Percentiles rank a stretch among this genome's conserved stretches.
Evolutionary conservation across 495 filamentous ascomycete genomes (phyloP).

Genomic region (Xylaria acuta): DNA sequence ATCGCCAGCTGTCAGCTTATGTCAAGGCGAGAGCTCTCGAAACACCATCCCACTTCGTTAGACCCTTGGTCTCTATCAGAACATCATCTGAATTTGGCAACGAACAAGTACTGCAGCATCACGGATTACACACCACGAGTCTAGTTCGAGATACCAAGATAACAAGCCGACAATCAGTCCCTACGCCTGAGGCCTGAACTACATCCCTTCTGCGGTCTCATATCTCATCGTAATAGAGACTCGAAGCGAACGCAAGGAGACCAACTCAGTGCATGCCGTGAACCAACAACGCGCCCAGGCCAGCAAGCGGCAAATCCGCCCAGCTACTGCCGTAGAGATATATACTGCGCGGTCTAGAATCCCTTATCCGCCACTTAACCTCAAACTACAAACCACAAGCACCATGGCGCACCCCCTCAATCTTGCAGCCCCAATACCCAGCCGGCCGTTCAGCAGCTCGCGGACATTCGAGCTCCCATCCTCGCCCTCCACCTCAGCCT

Average conservation of each 20-base stretch:
- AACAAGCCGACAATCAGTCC: background rate
- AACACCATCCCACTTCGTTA: background rate
- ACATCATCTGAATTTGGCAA: background rate
- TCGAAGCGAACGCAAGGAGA: background rate
- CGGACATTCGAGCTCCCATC: constrained; percentile 42
- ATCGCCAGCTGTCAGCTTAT: background rate
- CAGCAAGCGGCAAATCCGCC: background rate
- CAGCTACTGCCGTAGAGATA: background rate
- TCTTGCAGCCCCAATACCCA: constrained; percentile 39
- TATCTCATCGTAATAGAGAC: background rate
- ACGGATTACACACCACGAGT: background rate
- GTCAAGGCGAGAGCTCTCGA: background rate
- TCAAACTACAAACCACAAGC: background rate
- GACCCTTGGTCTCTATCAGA: background rate
- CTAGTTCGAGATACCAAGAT: background rate
- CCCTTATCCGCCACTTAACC: background rate
- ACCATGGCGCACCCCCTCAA: constrained; percentile 41
- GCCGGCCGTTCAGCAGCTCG: constrained; percentile 38
- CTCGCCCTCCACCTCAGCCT: constrained; percentile 28
- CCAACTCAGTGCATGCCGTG: background rate
- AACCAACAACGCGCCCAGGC: background rate
- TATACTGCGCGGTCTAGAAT: no score
- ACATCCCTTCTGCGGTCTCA: background rate
- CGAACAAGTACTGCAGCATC: background rate
- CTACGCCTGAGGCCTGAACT: background rate